phyloP scores from a whole-genome alignment of 768 basidiomycete species.

The Trichaptum fuscoviolaceum region DNA sequence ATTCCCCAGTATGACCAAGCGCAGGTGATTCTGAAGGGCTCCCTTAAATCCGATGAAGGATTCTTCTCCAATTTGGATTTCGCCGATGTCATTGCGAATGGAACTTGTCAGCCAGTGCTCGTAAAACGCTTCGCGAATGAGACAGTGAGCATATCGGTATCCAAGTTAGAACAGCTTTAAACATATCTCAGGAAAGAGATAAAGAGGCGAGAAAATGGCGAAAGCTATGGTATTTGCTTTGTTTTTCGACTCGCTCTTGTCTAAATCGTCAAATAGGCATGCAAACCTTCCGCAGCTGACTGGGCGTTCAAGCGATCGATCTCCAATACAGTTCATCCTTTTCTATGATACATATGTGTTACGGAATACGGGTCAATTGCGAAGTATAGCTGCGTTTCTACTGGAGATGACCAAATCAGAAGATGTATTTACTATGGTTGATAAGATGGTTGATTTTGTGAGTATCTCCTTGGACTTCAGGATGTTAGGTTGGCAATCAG shows the following conservation, averaged over 20 bases:
- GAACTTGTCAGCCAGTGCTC: not conserved
- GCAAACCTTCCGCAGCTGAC: not conserved
- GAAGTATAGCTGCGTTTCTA: not conserved
- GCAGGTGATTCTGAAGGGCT: not conserved
- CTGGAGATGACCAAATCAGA: not conserved
- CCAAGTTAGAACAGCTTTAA: not conserved
- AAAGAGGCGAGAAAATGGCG: not conserved
- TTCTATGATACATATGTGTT: not conserved
- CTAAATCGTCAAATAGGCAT: not conserved
- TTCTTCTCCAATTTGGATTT: not conserved
- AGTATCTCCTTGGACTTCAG: not conserved
- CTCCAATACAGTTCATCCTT: not conserved
- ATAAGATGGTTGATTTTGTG: not conserved
- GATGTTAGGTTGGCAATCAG: not conserved
- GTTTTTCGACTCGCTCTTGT: not conserved
- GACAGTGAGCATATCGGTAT: not conserved
- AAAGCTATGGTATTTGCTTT: not conserved
- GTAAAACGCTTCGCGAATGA: not conserved
- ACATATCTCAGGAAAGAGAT: not conserved
- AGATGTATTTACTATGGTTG: not conserved
- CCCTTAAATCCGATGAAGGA: not conserved
- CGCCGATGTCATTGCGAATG: not conserved
- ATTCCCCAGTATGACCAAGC: not conserved
- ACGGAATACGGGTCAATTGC: too few species aligned
- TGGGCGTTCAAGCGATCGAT: not conserved